These are phyloP conservation scores for Kodamaea ohmeri DNA, from an alignment of 1,139 yeast genomes.

Conservation along the genomic window DNA sequence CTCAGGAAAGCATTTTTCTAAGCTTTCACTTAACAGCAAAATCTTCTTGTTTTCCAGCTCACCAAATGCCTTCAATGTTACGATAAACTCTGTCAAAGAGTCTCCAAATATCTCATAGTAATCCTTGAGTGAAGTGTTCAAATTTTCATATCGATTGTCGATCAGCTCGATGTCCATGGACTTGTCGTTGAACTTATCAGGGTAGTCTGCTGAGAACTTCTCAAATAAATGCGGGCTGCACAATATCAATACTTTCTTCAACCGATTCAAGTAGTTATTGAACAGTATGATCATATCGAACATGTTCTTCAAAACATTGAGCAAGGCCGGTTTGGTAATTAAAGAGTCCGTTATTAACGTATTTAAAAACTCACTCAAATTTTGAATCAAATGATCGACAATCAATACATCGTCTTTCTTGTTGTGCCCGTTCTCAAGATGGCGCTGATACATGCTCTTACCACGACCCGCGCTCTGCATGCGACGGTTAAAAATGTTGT, in stretches of 20 bases:
- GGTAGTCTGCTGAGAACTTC: slow-evolving; percentile 37
- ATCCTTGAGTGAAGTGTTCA: slow-evolving; percentile 48
- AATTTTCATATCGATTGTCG: slow-evolving; percentile 39
- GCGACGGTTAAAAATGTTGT: slow-evolving; percentile 21
- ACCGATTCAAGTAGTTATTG: slow-evolving; percentile 52
- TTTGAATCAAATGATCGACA: slow-evolving; percentile 48
- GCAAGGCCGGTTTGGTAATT: slow-evolving; percentile 57
- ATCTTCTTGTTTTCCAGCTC: slow-evolving; percentile 62
- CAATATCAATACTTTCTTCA: slow-evolving; percentile 55
- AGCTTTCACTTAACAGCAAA: slow-evolving; percentile 49
- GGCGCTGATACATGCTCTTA: slow-evolving; percentile 7
- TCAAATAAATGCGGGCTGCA: slow-evolving; percentile 48
- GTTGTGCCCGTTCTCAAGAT: slow-evolving; percentile 1
- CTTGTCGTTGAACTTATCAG: slow-evolving; percentile 38
- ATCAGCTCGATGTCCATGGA: slow-evolving; percentile 40
- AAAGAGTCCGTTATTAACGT: slow-evolving; percentile 66
- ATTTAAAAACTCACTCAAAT: slow-evolving; percentile 59
- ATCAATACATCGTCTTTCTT: slow-evolving; percentile 5
- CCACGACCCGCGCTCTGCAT: slow-evolving; percentile 9
- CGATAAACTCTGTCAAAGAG: slow-evolving; percentile 52
- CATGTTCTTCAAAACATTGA: slow-evolving; percentile 46
- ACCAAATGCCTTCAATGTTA: slow-evolving; percentile 55
- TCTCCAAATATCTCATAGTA: slow-evolving; percentile 56
- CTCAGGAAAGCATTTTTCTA: slow-evolving; percentile 45
- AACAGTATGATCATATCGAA: slow-evolving; percentile 51